phyloP scores from a whole-genome alignment of 179 eudicot genomes.

The Corrigiola litoralis region DNA sequence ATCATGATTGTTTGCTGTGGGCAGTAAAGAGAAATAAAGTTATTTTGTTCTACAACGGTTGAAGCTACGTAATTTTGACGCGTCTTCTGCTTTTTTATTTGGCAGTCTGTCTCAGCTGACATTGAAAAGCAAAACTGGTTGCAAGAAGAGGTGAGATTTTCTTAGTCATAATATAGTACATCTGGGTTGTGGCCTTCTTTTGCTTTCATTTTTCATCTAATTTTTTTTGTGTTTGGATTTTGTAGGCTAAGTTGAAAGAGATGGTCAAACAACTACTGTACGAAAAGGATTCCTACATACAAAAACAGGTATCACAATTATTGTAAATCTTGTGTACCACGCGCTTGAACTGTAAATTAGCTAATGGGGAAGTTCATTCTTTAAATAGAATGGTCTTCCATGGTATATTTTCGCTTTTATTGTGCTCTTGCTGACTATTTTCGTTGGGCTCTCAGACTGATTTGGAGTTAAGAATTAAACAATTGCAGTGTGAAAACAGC shows the following conservation, averaged over 20 bases:
- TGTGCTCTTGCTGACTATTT: conserved; percentile 5
- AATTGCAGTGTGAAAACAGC: conserved; percentile 46
- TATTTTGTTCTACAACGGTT: not conserved
- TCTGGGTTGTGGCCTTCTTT: not conserved
- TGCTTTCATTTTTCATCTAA: not conserved
- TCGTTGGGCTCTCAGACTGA: conserved; percentile 31
- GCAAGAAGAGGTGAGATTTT: conserved; percentile 42
- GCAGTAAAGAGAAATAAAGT: not conserved
- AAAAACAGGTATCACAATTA: conserved; percentile 35
- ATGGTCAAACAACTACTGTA: conserved; percentile 40
- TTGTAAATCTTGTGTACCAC: not conserved
- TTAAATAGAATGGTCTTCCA: no score
- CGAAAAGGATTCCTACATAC: conserved; percentile 37
- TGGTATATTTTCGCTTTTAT: not conserved
- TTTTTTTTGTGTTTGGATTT: not conserved
- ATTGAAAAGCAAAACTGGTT: conserved; percentile 36
- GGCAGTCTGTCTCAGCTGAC: conserved; percentile 26
- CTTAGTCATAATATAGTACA: not conserved
- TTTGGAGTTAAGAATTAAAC: conserved; percentile 37
- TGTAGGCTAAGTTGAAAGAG: conserved; percentile 43
- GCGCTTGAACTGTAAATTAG: not conserved
- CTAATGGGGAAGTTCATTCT: not conserved
- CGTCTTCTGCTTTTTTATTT: conserved; percentile 6
- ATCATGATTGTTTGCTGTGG: not conserved
- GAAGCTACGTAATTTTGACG: not conserved